A percentile compares a stretch with the other conserved stretches of the same genome.
Conservation (phyloP, 805 yeast species). For the Schwanniomyces occidentalis region DNA sequence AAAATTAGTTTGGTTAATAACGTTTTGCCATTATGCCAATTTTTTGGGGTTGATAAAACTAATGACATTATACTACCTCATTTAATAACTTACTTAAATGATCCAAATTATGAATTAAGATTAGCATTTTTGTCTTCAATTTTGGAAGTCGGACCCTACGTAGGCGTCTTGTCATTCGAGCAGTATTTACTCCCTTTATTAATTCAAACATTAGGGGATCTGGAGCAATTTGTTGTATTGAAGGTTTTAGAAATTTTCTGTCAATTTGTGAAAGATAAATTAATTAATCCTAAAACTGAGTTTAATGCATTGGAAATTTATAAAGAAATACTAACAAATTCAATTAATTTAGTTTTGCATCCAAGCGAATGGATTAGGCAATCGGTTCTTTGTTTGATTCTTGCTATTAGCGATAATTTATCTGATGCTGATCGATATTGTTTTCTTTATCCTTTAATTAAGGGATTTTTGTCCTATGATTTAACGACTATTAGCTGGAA, state of each 20-base stretch:
- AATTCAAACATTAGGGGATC: conserved; percentile 79
- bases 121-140: conserved; percentile 71
- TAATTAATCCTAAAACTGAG: conserved; percentile 35
- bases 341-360: conserved; percentile 65
- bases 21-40: conserved; percentile 75
- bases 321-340: conserved; percentile 31
- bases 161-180: conserved; percentile 81
- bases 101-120: conserved; percentile 64
- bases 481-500: conserved; percentile 67
- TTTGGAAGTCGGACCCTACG: conserved; percentile 70
- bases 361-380: conserved; percentile 88
- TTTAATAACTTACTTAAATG: conserved; percentile 87
- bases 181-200: conserved; percentile 85
- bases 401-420: conserved; percentile 61
- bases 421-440: conserved; percentile 82
- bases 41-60: conserved; percentile 83
- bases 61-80: conserved; percentile 89
- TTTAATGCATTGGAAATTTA: conserved; percentile 41
- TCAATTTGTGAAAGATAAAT: conserved; percentile 27
- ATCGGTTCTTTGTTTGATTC: conserved; percentile 58
- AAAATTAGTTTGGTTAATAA: conserved; percentile 67
- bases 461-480: conserved; percentile 77
- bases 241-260: conserved; percentile 54
- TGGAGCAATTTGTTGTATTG: conserved; percentile 78
- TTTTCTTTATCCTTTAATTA: conserved; percentile 74